phyloP scores from a whole-genome alignment of 31 red algal genomes.

The Pterothamnion heteromorphum region DNA sequence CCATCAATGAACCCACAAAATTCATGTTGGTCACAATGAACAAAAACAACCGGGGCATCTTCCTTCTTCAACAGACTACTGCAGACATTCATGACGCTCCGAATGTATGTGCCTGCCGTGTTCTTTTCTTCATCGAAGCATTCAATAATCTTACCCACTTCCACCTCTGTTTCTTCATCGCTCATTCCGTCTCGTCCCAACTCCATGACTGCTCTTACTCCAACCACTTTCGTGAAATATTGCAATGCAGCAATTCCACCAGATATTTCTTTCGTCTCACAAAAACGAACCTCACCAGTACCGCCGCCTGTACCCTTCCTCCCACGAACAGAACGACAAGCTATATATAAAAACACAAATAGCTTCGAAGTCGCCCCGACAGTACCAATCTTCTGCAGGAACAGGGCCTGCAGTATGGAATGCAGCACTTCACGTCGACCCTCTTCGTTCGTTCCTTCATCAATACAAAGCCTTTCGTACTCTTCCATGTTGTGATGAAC shows the following conservation, averaged over 20 bases:
- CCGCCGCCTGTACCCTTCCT: background rate
- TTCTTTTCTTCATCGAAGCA: background rate
- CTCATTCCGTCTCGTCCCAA: background rate
- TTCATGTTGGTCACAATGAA: background rate
- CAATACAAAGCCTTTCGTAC: too few relatives aligned
- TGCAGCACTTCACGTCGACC: too few relatives aligned
- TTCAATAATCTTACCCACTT: background rate
- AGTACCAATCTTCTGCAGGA: too few relatives aligned
- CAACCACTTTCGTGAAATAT: background rate
- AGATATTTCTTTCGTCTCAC: background rate
- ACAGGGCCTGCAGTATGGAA: too few relatives aligned
- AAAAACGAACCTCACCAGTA: background rate
- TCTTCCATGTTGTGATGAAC: too few relatives aligned
- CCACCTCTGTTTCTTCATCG: background rate
- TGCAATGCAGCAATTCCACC: background rate
- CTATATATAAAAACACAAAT: background rate
- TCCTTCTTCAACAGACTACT: background rate
- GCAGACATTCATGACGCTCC: background rate
- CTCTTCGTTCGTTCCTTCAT: too few relatives aligned
- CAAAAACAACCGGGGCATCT: background rate
- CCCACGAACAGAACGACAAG: background rate
- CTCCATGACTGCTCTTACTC: background rate
- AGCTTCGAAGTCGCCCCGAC: too few relatives aligned
- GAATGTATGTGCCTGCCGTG: background rate
- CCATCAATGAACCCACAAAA: background rate